Conservation (phyloP, 495 filamentous ascomycete species). For the Talaromyces stipitatus region DNA sequence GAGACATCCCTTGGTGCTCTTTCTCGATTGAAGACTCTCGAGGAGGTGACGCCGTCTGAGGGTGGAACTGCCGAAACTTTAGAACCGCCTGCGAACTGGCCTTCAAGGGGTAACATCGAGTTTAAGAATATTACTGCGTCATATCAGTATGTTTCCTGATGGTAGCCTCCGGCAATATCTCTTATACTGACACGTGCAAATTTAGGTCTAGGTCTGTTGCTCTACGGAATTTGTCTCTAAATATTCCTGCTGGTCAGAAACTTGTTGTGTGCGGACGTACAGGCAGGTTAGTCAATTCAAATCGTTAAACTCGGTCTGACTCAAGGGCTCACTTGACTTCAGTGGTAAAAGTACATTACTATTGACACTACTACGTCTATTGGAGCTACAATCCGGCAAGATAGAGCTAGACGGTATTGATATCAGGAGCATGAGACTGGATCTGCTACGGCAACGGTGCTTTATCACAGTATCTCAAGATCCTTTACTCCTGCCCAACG, state of each 20-base stretch:
- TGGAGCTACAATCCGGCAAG: conserved; percentile 22
- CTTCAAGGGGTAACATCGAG: conserved; percentile 9
- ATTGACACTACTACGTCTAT: conserved; percentile 34
- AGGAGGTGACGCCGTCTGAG: conserved; percentile 16
- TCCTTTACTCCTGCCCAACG: conserved; percentile 41
- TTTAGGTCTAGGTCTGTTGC: background rate
- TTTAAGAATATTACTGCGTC: conserved; percentile 8
- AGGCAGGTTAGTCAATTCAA: conserved; percentile 5
- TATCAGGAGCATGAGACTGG: conserved; percentile 8
- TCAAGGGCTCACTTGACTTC: background rate
- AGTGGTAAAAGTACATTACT: conserved; percentile 37
- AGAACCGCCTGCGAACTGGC: conserved; percentile 13
- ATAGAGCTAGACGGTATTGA: conserved; percentile 35
- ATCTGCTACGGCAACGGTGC: conserved; percentile 13
- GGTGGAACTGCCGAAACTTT: conserved; percentile 8
- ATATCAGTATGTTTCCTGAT: background rate
- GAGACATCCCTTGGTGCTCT: conserved; percentile 32
- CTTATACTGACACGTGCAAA: background rate
- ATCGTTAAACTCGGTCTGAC: background rate
- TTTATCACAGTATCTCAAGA: conserved; percentile 43
- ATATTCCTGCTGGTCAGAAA: conserved; percentile 20
- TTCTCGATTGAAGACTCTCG: conserved; percentile 20
- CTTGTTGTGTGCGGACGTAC: conserved; percentile 27
- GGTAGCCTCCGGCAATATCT: background rate
- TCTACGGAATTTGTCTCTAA: conserved; percentile 10